Percentiles rank a stretch among this genome's conserved stretches.
phyloP scores from a whole-genome alignment of 2,329 filamentous ascomycete species.

The Venturia nashicola region DNA sequence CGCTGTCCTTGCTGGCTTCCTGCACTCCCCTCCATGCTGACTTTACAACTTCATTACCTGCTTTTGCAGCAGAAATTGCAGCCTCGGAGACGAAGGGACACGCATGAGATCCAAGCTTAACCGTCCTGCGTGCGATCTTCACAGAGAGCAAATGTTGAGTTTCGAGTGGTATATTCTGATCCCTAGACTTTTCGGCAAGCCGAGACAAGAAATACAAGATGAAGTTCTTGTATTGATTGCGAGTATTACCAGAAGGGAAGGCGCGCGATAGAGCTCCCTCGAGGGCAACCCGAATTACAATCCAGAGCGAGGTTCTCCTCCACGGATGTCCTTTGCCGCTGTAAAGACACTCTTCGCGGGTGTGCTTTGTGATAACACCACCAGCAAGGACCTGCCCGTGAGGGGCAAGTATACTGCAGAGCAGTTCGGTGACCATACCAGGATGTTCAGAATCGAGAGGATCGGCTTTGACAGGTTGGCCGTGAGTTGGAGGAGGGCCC shows the following conservation, averaged over 20 bases:
- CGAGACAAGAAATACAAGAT: neutral
- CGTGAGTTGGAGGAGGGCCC: too few species aligned
- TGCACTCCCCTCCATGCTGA: neutral
- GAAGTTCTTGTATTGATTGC: neutral
- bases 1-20: neutral
- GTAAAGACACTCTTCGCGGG: neutral
- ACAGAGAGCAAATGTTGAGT: neutral
- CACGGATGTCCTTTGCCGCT: neutral
- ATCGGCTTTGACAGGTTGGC: neutral
- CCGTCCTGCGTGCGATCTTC: neutral
- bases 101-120: neutral
- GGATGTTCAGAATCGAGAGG: neutral
- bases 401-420: neutral
- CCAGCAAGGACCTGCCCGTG: neutral
- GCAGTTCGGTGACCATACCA: neutral
- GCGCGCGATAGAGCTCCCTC: neutral
- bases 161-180: neutral
- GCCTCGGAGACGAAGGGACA: constrained; percentile 30
- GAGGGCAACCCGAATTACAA: neutral
- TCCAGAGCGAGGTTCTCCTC: neutral
- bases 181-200: neutral
- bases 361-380: neutral
- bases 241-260: neutral
- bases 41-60: neutral
- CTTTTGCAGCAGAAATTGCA: neutral